Base-by-base conservation (phyloP, 2,329 filamentous ascomycete species). In the Fusarium torreyae region DNA sequence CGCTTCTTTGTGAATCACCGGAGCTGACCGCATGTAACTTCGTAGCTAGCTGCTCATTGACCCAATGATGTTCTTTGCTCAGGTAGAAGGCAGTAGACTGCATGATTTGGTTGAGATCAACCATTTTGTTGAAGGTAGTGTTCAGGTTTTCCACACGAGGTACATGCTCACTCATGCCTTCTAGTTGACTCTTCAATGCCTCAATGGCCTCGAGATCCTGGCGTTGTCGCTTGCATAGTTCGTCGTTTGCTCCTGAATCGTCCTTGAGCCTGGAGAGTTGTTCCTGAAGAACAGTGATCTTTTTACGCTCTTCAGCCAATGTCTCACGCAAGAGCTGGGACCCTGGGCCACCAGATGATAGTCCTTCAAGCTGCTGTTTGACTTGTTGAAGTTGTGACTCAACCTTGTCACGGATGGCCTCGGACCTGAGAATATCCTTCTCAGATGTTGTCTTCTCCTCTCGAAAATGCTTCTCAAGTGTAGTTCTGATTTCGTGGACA, bases 81-180 rank as follows among this genome's bases (percentile, higher is more conserved):
- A 81, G 57, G 60, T 77, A 78, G 17, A 46, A 46, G 18, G 75
- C 74, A 6, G 77, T 77, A 7, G 75, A 72, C 39, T 74, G 71
- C 36, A 80, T 68, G 18, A 73, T 39, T 9, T 72, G 62, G 39
- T 74, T 78, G 15, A 79, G 48, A 18, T 74, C 53, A n/a, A 69
- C 43, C 45, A 79, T 72, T 3, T 69, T 70, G 28, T 74, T 67
- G 24, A 80, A 66, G 20, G 62, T 68, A 2, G 60, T 63, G n/a
- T 74, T 73, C 10, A 74, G 56, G 2, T 24, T 66, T 28, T 79
- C 69, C 7, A 77, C 40, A 9, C 70, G 63, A 20, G 77, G 73
- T 17, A 76, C 48, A 31, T 68, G 62, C 7, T 67, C 53, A 28
- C 72, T 68, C 22, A 78, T 59, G 7, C 49, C 59, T 40, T 71